These are phyloP conservation scores for Trichomonascus vanleenenianus DNA, from an alignment of 805 yeast genomes.

Conservation along the genomic window DNA sequence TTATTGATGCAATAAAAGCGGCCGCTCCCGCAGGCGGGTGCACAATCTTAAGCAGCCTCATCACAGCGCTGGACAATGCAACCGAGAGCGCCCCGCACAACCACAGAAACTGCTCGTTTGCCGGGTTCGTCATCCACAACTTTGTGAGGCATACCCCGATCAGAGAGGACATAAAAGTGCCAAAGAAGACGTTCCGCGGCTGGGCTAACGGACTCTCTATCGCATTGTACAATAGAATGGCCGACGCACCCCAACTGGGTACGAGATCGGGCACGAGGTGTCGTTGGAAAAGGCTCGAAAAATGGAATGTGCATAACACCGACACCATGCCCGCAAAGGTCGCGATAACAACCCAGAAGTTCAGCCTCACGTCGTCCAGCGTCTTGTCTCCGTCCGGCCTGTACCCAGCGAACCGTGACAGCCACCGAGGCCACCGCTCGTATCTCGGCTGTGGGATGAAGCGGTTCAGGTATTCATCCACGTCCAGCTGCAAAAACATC, in stretches of 20 bases:
- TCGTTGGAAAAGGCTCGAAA: conserved; percentile 18
- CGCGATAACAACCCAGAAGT: conserved; percentile 3
- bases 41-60: conserved; percentile 47
- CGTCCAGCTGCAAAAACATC: conserved; percentile 7
- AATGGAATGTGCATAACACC: conserved; percentile 18
- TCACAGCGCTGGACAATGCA: conserved; percentile 43
- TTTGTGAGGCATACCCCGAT: conserved; percentile 49
- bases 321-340: conserved; percentile 23
- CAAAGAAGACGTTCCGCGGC: conserved; percentile 51
- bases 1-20: conserved; percentile 49
- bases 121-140: conserved; percentile 39
- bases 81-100: conserved; percentile 54
- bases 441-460: conserved; percentile 12
- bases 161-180: conserved; percentile 46
- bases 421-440: conserved; percentile 13
- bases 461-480: conserved; percentile 12
- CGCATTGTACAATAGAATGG: conserved; percentile 50
- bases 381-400: background rate
- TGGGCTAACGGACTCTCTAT: conserved; percentile 52
- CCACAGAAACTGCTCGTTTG: conserved; percentile 44
- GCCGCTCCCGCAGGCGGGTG: conserved; percentile 74
- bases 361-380: background rate
- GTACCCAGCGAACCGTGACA: conserved; percentile 19
- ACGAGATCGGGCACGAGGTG: conserved; percentile 21
- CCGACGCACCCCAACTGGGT: conserved; percentile 48